Evolutionary conservation across 768 basidiomycete species (phyloP), one percentile per base, ranked within the genome.

Genomic region (Boletus sp.): DNA sequence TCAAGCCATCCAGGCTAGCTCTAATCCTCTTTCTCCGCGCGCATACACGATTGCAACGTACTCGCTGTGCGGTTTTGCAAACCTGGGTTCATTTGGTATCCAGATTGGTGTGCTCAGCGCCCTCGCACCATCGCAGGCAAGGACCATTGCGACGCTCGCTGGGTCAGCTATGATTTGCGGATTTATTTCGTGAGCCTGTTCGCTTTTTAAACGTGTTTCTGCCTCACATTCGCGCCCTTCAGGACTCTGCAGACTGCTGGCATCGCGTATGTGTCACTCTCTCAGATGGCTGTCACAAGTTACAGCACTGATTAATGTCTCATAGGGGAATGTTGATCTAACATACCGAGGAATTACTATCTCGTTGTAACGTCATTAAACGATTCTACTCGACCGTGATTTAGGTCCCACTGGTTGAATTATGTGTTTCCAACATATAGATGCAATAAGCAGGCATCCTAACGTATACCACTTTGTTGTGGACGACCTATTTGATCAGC

Each of bases 41-140:
- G 90, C 85, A 20, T 93, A 79, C 73, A 89, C 87, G 51, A 94
- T 95, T 63, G 85, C 89, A 14, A 85, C 88, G 35, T 96, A 94
- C 70, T 87, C 89, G 15, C 84, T 95, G 15, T 94, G 92, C 71
- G 94, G 94, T 10, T 96, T 96, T 67, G 91, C 91, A 57, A 95
- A 95, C 70, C 77, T 92, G 45, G 84, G 88, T 54, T 90, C 90
- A 7, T 77, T 94, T 28, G 94, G 93, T 66, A 92, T 95, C 63
- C 90, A 94, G 71, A 83, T 90, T 57, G 89, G 89, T 66, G 89
- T 90, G 67, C 77, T 90, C 48, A 76, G 78, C 47, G 84, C 86
- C 24, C 77, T 90, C 29, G 89, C 88, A 20, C 88, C 89, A 4
- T 77, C 86, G 24, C 82, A 86, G 58, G 78, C 80, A 53, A 88